A percentile compares a stretch with the other conserved stretches of the same genome.
These are phyloP conservation scores for Ophiognomonia clavigignenti-juglandacearum DNA, from an alignment of 2,329 filamentous ascomycete genomes.

Conservation along the genomic window DNA sequence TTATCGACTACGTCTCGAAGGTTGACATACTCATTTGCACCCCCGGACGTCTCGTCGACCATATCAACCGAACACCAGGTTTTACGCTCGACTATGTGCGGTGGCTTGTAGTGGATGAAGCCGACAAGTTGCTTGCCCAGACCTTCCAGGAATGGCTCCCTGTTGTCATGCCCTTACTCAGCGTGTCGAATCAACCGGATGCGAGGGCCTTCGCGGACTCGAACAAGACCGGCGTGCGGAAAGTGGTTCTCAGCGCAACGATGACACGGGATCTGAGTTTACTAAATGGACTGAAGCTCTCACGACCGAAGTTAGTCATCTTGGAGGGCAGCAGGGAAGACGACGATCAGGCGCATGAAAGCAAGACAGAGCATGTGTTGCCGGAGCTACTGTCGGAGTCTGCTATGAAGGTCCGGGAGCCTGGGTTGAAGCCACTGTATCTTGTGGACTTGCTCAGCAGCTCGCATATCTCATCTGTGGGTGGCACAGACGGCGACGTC, in stretches of 20 bases:
- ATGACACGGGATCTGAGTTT: slow-evolving; percentile 85
- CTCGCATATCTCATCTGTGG: slow-evolving; percentile 37
- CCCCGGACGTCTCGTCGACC: slow-evolving; percentile 86
- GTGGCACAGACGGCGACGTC: slow-evolving; percentile 27
- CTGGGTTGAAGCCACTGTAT: slow-evolving; percentile 74
- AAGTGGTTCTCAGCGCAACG: slow-evolving; percentile 85
- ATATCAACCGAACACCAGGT: slow-evolving; percentile 76
- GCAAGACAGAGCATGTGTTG: slow-evolving; percentile 44
- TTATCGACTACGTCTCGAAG: slow-evolving; percentile 62
- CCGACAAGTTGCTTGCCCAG: slow-evolving; percentile 85
- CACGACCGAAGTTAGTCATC: slow-evolving; percentile 69
- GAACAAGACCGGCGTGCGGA: slow-evolving; percentile 57
- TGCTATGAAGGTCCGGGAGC: slow-evolving; percentile 64
- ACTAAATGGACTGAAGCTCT: slow-evolving; percentile 66
- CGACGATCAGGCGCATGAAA: slow-evolving; percentile 32
- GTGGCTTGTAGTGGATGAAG: slow-evolving; percentile 92
- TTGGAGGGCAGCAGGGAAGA: slow-evolving; percentile 52
- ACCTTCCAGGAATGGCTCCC: slow-evolving; percentile 90
- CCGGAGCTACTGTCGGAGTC: slow-evolving; percentile 60
- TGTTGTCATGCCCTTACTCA: slow-evolving; percentile 60
- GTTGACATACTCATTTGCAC: slow-evolving; percentile 89
- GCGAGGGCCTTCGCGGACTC: slow-evolving; percentile 50
- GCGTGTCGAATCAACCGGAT: slow-evolving; percentile 36
- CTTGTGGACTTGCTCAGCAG: slow-evolving; percentile 70
- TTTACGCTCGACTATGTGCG: slow-evolving; percentile 74